Conservation (phyloP, 2,329 filamentous ascomycete species). For the Colletotrichum tropicicola region DNA sequence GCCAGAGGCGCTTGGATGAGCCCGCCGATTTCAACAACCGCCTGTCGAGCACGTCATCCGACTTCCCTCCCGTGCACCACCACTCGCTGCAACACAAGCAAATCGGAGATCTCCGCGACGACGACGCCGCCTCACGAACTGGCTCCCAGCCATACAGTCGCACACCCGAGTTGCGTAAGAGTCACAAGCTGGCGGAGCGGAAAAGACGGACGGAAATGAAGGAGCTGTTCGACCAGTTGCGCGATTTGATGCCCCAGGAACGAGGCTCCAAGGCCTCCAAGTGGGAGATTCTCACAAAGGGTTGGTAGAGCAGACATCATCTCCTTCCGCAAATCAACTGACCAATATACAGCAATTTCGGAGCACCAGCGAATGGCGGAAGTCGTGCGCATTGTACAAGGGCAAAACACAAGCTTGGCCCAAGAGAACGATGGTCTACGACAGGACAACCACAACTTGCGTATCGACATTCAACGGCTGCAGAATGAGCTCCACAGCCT, state of each 20-base stretch:
- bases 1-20: conserved; percentile 78
- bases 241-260: conserved; percentile 81
- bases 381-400: conserved; percentile 54
- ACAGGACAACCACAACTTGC: conserved; percentile 56
- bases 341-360: conserved; percentile 59
- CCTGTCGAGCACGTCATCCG: conserved; percentile 59
- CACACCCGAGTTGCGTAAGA: conserved; percentile 83
- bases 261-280: conserved; percentile 87
- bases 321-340: neutral
- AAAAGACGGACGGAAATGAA: conserved; percentile 91
- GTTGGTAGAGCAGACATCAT: conserved; percentile 54
- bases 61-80: conserved; percentile 73
- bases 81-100: conserved; percentile 81
- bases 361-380: conserved; percentile 67
- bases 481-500: conserved; percentile 44
- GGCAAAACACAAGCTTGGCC: conserved; percentile 51
- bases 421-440: conserved; percentile 59
- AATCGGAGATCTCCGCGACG: conserved; percentile 70
- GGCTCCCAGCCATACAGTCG: conserved; percentile 81
- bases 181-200: conserved; percentile 85
- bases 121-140: conserved; percentile 60
- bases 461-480: conserved; percentile 58
- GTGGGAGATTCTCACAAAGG: conserved; percentile 89
- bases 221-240: conserved; percentile 82
- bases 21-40: conserved; percentile 54